Evolutionary conservation across 768 basidiomycete species (phyloP).

Genomic region (Podaxis sp.): DNA sequence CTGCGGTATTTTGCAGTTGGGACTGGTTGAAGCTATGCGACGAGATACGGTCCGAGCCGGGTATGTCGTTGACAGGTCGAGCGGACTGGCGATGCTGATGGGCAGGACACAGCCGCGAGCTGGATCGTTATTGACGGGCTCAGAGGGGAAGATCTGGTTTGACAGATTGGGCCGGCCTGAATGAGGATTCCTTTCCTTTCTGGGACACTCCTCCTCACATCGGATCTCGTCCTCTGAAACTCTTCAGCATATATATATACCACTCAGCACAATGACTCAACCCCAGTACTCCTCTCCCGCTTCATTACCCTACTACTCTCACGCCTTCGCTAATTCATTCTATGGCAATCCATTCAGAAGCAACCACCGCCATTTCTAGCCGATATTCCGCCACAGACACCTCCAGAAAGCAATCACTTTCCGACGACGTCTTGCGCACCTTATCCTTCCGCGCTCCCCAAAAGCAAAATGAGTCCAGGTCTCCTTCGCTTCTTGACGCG

Average conservation of each 20-base stretch:
- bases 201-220: neutral
- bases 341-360: conserved; percentile 2
- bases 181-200: neutral
- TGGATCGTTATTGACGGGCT: neutral
- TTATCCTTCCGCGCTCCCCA: neutral
- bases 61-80: neutral
- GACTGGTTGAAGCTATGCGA: no score
- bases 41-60: neutral
- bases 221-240: conserved; percentile 10
- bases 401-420: neutral
- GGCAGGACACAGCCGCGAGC: conserved; percentile 8
- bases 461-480: conserved; percentile 13
- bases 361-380: conserved; percentile 1
- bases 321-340: neutral
- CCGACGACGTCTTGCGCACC: neutral
- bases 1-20: no score
- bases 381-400: neutral
- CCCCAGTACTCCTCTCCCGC: neutral
- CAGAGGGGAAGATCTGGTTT: neutral
- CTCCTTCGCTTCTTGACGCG: conserved; percentile 40
- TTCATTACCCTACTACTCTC: conserved; percentile 3
- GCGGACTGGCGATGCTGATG: neutral
- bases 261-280: neutral
- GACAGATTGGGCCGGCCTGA: neutral
- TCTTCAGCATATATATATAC: conserved; percentile 13